These are phyloP conservation scores for Syzygium oleosum DNA, from an alignment of 345 rosid species.

Conservation along the genomic window DNA sequence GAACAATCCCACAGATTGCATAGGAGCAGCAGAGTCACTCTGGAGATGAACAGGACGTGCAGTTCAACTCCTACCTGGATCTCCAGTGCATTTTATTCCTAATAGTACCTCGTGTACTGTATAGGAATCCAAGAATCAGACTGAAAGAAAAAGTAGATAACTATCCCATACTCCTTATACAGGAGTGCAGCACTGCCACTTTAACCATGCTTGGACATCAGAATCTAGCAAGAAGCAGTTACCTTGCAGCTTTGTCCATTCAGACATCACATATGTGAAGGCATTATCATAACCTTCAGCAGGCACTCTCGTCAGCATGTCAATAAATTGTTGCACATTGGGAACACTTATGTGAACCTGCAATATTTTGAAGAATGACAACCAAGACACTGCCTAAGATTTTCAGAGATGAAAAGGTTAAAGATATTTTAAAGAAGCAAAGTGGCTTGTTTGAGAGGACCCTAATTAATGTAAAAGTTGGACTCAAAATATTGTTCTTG, in stretches of 20 bases:
- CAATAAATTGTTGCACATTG: conserved; percentile 64
- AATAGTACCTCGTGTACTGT: not conserved
- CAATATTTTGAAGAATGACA: conserved; percentile 4
- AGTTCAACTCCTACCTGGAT: not conserved
- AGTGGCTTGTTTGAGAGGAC: not conserved
- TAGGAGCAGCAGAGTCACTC: not conserved
- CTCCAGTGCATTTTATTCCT: not conserved
- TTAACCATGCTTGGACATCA: not conserved
- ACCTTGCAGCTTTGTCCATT: conserved; percentile 93
- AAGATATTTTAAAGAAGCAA: not conserved
- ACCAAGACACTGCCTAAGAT: not conserved
- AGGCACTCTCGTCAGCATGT: conserved; percentile 61
- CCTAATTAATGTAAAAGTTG: not conserved
- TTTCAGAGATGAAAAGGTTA: not conserved
- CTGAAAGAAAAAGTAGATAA: not conserved
- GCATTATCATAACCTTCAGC: conserved; percentile 58
- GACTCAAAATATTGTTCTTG: not conserved
- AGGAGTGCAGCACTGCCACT: not conserved
- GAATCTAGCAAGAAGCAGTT: conserved; percentile 8
- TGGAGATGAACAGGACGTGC: not conserved
- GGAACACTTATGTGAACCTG: conserved; percentile 90
- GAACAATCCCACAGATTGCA: not conserved
- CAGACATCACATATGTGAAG: conserved; percentile 71
- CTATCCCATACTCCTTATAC: not conserved
- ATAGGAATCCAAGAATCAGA: not conserved